Conservation (phyloP, 306 rosid species). For the Sechiopsis laciniata region DNA sequence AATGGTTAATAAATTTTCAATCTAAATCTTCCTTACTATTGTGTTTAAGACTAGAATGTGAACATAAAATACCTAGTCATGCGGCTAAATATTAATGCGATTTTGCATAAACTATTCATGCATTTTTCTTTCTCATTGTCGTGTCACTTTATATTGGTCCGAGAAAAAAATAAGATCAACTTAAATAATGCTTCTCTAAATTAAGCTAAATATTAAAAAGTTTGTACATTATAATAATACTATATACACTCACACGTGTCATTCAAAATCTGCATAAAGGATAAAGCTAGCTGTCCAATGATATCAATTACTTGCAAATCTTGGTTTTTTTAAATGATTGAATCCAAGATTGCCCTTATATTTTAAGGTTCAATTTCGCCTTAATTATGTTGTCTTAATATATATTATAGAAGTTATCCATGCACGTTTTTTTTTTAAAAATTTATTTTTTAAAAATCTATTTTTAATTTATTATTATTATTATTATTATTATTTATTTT, state of each 20-base stretch:
- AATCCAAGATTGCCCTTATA: background rate
- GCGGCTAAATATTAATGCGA: background rate
- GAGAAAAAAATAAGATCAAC: background rate
- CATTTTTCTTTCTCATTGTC: background rate
- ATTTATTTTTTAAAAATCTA: no score
- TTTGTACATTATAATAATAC: background rate
- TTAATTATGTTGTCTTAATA: background rate
- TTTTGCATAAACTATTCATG: background rate
- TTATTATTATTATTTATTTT: no score
- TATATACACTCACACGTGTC: background rate
- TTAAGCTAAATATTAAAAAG: constrained; percentile 7
- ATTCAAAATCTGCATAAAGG: background rate
- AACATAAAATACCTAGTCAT: background rate
- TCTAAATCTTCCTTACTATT: no score
- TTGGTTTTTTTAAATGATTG: constrained; percentile 4
- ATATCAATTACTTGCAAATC: constrained; percentile 13
- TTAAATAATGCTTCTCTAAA: background rate
- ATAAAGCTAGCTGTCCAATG: background rate
- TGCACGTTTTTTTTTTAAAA: no score
- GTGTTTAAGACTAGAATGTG: no score
- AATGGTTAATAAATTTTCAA: no score
- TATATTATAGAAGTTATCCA: no score
- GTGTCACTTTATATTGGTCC: background rate
- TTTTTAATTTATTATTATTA: no score
- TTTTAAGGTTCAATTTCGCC: background rate